These are phyloP conservation scores for Biscogniauxia mediterranea DNA, from an alignment of 2,329 filamentous ascomycete species.

Conservation along the genomic window DNA sequence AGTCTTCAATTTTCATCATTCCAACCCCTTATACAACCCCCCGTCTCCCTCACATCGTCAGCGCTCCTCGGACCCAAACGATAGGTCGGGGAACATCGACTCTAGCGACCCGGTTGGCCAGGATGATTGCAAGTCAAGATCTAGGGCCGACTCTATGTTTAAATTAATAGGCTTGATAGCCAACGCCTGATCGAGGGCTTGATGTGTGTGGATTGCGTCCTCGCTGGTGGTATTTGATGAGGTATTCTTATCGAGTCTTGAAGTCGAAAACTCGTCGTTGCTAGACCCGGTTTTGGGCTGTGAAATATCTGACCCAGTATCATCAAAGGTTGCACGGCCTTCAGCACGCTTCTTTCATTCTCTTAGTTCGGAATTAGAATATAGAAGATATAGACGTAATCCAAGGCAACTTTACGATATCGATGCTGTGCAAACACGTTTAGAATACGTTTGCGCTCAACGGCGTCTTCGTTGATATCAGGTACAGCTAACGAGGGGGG, in stretches of 20 bases:
- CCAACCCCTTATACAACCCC: too few species aligned
- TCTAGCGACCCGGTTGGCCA: neutral
- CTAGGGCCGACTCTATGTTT: neutral
- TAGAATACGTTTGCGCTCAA: constrained; percentile 51
- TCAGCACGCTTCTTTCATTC: constrained; percentile 12
- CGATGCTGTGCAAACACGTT: constrained; percentile 55
- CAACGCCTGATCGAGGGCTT: too few species aligned
- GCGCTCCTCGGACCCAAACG: neutral
- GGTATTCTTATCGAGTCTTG: neutral
- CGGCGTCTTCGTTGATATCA: constrained; percentile 48
- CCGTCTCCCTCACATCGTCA: too few species aligned
- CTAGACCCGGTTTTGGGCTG: neutral
- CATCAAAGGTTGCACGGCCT: neutral
- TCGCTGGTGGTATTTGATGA: neutral
- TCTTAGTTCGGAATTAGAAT: constrained; percentile 12
- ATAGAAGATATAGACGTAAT: neutral
- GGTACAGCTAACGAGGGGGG: constrained; percentile 43
- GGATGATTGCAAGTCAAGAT: neutral
- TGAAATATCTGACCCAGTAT: neutral
- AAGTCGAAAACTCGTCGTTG: neutral
- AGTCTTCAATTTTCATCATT: too few species aligned
- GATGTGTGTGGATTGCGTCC: neutral
- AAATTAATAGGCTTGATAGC: neutral
- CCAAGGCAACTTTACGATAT: constrained; percentile 40
- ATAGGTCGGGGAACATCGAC: neutral